phyloP scores from a whole-genome alignment of 1,284 basidiomycete genomes.

The Xerocomus nothofagi region DNA sequence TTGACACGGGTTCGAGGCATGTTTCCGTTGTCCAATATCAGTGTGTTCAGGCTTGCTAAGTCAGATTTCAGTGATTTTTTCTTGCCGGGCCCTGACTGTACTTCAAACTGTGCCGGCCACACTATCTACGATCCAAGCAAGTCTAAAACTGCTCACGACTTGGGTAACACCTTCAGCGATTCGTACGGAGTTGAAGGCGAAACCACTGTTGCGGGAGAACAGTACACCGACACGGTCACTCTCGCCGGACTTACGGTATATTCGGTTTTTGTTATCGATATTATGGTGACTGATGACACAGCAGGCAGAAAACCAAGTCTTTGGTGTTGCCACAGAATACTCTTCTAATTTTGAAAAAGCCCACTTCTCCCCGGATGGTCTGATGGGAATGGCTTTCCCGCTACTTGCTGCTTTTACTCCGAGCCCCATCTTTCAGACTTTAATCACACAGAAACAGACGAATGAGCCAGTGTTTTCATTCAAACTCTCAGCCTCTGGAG shows the following conservation, averaged over 20 bases:
- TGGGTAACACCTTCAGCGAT: conserved; percentile 25
- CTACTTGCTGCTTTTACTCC: conserved; percentile 12
- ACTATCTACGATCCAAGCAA: conserved; percentile 28
- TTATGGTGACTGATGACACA: not conserved
- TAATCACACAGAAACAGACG: conserved; percentile 25
- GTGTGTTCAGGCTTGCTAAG: not conserved
- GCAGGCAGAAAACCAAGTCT: conserved; percentile 16
- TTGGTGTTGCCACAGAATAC: conserved; percentile 19
- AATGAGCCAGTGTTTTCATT: conserved; percentile 39
- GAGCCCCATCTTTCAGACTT: conserved; percentile 20
- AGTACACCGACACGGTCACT: conserved; percentile 35
- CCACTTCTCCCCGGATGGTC: conserved; percentile 20
- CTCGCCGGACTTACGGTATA: conserved; percentile 18
- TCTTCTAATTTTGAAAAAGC: not conserved
- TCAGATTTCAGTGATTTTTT: conserved; percentile 6
- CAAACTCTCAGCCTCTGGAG: conserved; percentile 40
- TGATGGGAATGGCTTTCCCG: conserved; percentile 25
- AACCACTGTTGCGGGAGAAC: conserved; percentile 25
- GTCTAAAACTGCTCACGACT: conserved; percentile 30
- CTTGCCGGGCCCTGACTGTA: conserved; percentile 4
- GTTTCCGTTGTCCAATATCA: not conserved
- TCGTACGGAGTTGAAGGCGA: conserved; percentile 36
- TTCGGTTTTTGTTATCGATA: conserved; percentile 3
- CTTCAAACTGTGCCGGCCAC: conserved; percentile 22
- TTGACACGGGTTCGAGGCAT: conserved; percentile 25